Evolutionary conservation across 352 stramenopile genomes (phyloP).

Genomic region (Phytopythium kandeliae): DNA sequence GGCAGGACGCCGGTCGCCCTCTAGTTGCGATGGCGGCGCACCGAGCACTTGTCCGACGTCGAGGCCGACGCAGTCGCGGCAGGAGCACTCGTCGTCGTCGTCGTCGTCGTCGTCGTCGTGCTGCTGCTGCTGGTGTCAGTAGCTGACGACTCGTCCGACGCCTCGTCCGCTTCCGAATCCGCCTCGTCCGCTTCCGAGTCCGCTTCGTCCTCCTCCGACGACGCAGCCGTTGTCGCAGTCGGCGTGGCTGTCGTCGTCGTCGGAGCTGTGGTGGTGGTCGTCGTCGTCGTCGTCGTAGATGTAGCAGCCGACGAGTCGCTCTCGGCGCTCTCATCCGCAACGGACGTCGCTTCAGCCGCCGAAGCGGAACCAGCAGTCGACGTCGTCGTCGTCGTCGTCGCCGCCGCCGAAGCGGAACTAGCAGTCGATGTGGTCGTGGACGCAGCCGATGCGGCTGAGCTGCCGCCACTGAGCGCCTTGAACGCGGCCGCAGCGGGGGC

Average conservation of each 20-base stretch:
- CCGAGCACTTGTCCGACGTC: constrained; percentile 19
- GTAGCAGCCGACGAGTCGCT: constrained; percentile 7
- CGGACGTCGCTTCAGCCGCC: not conserved
- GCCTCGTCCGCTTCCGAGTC: constrained; percentile 3
- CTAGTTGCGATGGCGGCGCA: constrained; percentile 16
- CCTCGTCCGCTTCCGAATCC: constrained; percentile 1
- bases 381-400: not conserved
- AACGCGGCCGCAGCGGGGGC: constrained; percentile 18
- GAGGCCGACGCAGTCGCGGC: not conserved
- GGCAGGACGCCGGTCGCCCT: not conserved
- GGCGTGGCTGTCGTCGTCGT: not conserved
- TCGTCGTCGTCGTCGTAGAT: constrained; percentile 5
- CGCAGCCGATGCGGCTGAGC: constrained; percentile 13
- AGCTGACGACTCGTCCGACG: constrained; percentile 8
- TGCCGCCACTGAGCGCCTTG: constrained; percentile 13
- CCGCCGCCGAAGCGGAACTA: not conserved
- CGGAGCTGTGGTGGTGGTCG: not conserved
- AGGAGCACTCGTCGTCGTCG: not conserved
- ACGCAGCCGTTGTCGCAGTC: not conserved
- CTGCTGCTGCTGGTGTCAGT: not conserved
- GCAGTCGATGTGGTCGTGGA: constrained; percentile 8
- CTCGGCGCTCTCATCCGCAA: constrained; percentile 3
- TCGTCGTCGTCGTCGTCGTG: not conserved
- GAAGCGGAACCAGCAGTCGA: constrained; percentile 4
- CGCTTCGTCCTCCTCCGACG: too few relatives aligned